A percentile compares a stretch with the other conserved stretches of the same genome.
Evolutionary conservation across 164 flowering plant species (phyloP).

Genomic region (Nymphaea colorata): DNA sequence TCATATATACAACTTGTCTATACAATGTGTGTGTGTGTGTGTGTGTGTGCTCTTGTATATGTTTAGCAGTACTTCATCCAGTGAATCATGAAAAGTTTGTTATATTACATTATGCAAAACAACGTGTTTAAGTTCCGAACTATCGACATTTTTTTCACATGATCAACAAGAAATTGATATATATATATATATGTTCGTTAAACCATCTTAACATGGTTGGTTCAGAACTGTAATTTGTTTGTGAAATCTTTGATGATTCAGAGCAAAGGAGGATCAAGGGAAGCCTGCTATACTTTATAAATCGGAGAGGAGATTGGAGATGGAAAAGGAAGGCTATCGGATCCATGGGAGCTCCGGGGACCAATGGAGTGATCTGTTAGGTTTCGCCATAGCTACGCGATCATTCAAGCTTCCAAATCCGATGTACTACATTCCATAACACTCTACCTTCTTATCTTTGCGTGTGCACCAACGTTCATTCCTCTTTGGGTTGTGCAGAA

Average conservation of each 20-base stretch:
- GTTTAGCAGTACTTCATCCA: too few relatives aligned
- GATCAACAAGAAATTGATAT: not conserved
- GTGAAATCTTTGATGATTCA: conserved; percentile 14
- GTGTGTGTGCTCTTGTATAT: too few relatives aligned
- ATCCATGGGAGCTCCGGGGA: conserved; percentile 85
- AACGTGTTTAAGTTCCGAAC: too few relatives aligned
- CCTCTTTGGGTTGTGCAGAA: not conserved
- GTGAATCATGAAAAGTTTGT: too few relatives aligned
- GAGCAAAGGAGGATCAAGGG: conserved; percentile 48
- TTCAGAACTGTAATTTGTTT: not conserved
- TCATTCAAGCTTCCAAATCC: conserved; percentile 92
- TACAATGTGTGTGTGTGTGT: too few relatives aligned
- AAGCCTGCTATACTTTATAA: conserved; percentile 49
- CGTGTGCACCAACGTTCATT: not conserved
- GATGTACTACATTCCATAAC: conserved; percentile 60
- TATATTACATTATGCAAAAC: too few relatives aligned
- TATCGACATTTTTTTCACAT: too few relatives aligned
- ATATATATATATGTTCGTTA: not conserved
- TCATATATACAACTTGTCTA: too few relatives aligned
- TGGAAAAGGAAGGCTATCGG: conserved; percentile 50
- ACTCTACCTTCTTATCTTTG: not conserved
- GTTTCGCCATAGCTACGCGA: conserved; percentile 40
- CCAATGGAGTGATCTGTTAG: conserved; percentile 86
- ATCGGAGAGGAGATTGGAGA: conserved; percentile 62
- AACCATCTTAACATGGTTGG: not conserved